Base-by-base conservation (phyloP, 2,329 filamentous ascomycete species). In the Diaporthe sp. region DNA sequence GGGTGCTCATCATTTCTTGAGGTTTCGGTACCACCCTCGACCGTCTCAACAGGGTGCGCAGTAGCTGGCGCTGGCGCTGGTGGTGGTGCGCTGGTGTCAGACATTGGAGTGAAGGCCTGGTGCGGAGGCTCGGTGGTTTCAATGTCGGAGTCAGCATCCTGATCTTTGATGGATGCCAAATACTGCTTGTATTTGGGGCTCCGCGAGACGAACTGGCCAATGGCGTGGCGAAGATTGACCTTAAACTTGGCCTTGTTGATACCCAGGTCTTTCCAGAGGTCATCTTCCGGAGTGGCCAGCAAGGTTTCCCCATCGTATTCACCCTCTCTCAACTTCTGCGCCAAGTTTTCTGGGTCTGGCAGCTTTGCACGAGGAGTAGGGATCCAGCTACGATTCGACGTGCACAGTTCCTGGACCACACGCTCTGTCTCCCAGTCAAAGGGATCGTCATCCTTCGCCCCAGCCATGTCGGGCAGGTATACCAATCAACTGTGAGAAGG, bases 341-440 rank as follows among this genome's bases (percentile, higher is more conserved):
- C 89, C 4, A 97, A 86, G 0, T 80, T 67, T 0, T 79, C 79
- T 0, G 87, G 83, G 68, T 93, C 86, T 6, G 91, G 90, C 10
- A 91, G 83, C 73, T 82, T 82, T 22, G 79, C 77, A 25, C 77
- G 76, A 35, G 80, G 82, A 64, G 83, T 82, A 71, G 81, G 80
- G 54, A 77, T 78, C 88, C 89, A 90, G 13, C 89, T 87, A 64
- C 85, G 85, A 4, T 85, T 80, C 2, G 85, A 79, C 30, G 88
- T 86, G 80, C 92, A 95, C 4, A 97, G 86, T 79, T 92, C 91
- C 22, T 86, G 81, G 13, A 93, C 88, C 15, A 97, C 90, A 47
- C 91, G 87, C 50, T 93, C 90, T 42, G 92, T 86, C 47, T 89
- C 88, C 95, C 95, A 97, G 71, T 88, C 80, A 82, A 92, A 93